Conservation (phyloP, 2,329 filamentous ascomycete genomes). For the Calonectria hawksworthii region DNA sequence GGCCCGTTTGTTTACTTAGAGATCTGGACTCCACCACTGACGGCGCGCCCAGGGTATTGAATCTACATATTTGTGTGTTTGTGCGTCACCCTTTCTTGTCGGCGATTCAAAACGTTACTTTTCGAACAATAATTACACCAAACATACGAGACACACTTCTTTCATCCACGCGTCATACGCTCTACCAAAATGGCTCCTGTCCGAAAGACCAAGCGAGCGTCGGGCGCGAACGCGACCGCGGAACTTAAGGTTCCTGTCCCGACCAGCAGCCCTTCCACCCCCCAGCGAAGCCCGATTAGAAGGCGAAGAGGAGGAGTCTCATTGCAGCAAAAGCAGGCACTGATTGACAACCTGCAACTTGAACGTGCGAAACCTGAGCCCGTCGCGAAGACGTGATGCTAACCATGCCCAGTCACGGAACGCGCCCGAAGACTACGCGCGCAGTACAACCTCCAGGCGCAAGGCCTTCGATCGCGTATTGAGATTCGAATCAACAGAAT, state of each 20-base stretch:
- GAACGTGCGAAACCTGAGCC: conserved; percentile 73
- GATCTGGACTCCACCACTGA: conserved; percentile 38
- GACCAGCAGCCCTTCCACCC: conserved; percentile 54
- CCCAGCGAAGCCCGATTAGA: conserved; percentile 71
- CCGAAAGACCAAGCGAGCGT: conserved; percentile 54
- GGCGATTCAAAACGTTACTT: not conserved
- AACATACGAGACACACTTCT: conserved; percentile 23
- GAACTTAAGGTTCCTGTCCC: conserved; percentile 41
- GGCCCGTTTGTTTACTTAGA: conserved; percentile 48
- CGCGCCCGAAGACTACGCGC: conserved; percentile 88
- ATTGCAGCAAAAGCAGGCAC: conserved; percentile 82
- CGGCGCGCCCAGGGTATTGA: conserved; percentile 40
- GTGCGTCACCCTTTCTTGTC: conserved; percentile 21
- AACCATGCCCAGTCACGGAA: conserved; percentile 77
- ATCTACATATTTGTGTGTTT: conserved; percentile 29
- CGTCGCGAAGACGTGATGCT: conserved; percentile 30
- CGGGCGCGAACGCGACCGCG: conserved; percentile 44
- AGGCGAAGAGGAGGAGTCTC: conserved; percentile 74
- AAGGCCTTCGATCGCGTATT: conserved; percentile 86
- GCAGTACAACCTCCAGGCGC: conserved; percentile 90
- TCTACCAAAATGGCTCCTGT: conserved; percentile 61
- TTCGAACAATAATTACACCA: not conserved
- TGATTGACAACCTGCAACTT: conserved; percentile 90
- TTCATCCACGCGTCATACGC: conserved; percentile 31
- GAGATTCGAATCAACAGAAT: conserved; percentile 96